Evolutionary conservation across 2,329 filamentous ascomycete genomes (phyloP).

Genomic region (Chaetomium strumarium): DNA sequence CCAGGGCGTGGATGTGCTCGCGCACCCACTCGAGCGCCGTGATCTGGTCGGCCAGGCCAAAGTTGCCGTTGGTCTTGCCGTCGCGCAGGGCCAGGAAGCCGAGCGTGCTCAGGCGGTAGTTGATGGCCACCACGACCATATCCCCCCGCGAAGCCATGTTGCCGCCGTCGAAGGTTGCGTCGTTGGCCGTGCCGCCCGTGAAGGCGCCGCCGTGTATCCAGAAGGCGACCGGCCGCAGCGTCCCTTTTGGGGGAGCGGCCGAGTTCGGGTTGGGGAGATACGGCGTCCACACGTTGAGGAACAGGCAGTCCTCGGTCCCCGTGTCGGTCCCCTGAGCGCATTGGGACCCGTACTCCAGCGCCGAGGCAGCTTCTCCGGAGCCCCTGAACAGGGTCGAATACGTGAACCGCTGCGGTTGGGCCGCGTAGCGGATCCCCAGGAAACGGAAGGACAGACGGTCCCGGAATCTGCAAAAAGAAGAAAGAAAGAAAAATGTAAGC

Average conservation of each 20-base stretch:
- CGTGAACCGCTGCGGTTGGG: constrained; percentile 39
- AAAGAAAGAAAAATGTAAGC: too few relatives aligned
- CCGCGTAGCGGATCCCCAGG: constrained; percentile 42
- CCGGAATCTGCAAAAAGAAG: constrained; percentile 36
- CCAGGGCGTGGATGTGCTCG: constrained; percentile 48
- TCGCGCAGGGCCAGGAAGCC: constrained; percentile 52
- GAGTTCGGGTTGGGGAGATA: constrained; percentile 31
- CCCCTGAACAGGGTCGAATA: constrained; percentile 37
- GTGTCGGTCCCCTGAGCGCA: constrained; percentile 35
- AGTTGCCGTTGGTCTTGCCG: constrained; percentile 42
- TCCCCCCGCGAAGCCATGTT: constrained; percentile 54
- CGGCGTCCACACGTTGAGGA: constrained; percentile 41
- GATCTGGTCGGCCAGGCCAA: constrained; percentile 44
- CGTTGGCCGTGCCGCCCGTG: constrained; percentile 39
- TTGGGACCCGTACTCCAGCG: constrained; percentile 32
- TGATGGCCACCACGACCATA: constrained; percentile 53
- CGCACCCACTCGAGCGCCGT: constrained; percentile 45
- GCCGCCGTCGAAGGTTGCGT: constrained; percentile 43
- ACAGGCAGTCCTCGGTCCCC: constrained; percentile 42
- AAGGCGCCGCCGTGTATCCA: constrained; percentile 51
- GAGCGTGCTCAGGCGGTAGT: constrained; percentile 53
- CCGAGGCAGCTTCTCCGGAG: constrained; percentile 29
- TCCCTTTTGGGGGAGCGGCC: constrained; percentile 13
- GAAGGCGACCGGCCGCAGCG: constrained; percentile 33
- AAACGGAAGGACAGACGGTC: constrained; percentile 46